These are phyloP conservation scores for Phaeosphaeriaceae sp. DNA, from an alignment of 2,329 filamentous ascomycete species.

Conservation along the genomic window DNA sequence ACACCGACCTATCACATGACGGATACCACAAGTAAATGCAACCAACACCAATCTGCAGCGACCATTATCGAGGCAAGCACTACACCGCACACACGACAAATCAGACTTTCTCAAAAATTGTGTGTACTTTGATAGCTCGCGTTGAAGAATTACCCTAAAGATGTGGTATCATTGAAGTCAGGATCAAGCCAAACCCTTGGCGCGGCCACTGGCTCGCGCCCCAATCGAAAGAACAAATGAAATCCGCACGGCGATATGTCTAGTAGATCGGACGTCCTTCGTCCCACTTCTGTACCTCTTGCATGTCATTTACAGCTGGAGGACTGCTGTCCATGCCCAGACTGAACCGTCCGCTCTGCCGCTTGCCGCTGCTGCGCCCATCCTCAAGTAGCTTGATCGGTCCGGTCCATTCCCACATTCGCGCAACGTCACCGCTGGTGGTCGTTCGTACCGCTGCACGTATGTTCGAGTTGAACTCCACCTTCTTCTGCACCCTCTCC, in stretches of 20 bases:
- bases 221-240: conserved; percentile 11
- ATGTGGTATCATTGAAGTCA: conserved; percentile 39
- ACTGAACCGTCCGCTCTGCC: conserved; percentile 43
- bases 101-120: neutral
- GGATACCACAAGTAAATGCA: neutral
- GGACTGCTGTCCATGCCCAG: conserved; percentile 42
- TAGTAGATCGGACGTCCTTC: conserved; percentile 58
- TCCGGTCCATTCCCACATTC: conserved; percentile 74
- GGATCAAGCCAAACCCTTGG: conserved; percentile 2
- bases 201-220: neutral
- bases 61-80: too few relatives aligned
- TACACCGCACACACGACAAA: too few relatives aligned
- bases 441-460: conserved; percentile 74
- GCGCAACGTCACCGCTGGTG: conserved; percentile 62
- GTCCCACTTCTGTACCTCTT: conserved; percentile 52
- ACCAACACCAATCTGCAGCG: neutral
- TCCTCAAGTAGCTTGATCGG: conserved; percentile 60
- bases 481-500: conserved; percentile 80
- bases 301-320: conserved; percentile 35
- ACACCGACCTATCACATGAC: conserved; percentile 1
- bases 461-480: conserved; percentile 94
- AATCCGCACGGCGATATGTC: conserved; percentile 9
- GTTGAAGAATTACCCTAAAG: conserved; percentile 11
- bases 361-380: conserved; percentile 36
- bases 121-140: neutral